Percentiles rank a stretch among this genome's conserved stretches.
Evolutionary conservation across 2,329 filamentous ascomycete species (phyloP).

Genomic region (Tolypocladium sp.): DNA sequence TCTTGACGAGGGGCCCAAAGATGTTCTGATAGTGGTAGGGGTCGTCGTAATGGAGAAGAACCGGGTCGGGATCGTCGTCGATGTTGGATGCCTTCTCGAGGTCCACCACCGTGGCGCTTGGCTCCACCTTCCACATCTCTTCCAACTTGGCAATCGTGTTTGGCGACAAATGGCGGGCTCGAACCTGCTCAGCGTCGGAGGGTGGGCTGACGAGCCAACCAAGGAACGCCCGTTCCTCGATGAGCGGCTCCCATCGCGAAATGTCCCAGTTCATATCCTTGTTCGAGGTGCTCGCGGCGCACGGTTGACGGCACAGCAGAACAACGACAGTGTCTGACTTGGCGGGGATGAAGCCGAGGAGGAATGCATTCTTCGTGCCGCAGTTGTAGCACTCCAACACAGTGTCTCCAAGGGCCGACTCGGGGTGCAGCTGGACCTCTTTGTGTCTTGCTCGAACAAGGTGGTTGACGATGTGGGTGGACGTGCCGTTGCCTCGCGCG

Average conservation of each 20-base stretch:
- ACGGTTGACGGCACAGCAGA: constrained; percentile 90
- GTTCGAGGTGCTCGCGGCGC: constrained; percentile 85
- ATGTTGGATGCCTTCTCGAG: constrained; percentile 85
- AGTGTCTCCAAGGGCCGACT: constrained; percentile 88
- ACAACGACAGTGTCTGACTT: constrained; percentile 99
- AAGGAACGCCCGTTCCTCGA: constrained; percentile 92
- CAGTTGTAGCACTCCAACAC: constrained; percentile 98
- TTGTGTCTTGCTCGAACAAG: constrained; percentile 95
- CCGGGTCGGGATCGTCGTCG: constrained; percentile 90
- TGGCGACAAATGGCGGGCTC: constrained; percentile 83
- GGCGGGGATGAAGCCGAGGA: constrained; percentile 94
- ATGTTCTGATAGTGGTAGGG: constrained; percentile 99
- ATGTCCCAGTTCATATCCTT: constrained; percentile 99
- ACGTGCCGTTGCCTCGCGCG: constrained; percentile 90
- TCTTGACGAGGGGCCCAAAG: constrained; percentile 95
- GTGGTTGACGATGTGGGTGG: constrained; percentile 97
- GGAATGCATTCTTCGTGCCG: constrained; percentile 97
- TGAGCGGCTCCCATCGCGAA: constrained; percentile 92
- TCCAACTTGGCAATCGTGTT: constrained; percentile 95
- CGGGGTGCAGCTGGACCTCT: constrained; percentile 93
- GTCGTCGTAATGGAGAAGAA: constrained; percentile 90
- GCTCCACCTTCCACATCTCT: constrained; percentile 97
- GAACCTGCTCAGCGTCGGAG: constrained; percentile 89
- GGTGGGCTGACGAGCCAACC: constrained; percentile 86
- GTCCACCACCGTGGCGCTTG: constrained; percentile 78